Evolutionary conservation across 352 stramenopile genomes (phyloP).

Genomic region (Pythium rhizo-oryzae): DNA sequence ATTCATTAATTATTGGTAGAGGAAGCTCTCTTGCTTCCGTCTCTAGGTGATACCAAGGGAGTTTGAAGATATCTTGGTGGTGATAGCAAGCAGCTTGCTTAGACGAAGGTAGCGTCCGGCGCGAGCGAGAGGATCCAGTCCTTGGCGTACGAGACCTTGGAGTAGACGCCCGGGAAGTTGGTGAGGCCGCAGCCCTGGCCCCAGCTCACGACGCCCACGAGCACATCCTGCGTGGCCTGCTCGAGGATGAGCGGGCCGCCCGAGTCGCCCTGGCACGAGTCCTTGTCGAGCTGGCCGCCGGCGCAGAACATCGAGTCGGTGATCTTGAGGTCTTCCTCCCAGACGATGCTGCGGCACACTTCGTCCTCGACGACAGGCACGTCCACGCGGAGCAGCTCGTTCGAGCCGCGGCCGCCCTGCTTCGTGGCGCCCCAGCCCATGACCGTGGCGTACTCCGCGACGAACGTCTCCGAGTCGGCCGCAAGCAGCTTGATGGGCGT

Average conservation of each 20-base stretch:
- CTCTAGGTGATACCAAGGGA: background rate
- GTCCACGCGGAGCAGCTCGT: slow-evolving; percentile 43
- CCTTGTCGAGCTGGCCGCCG: too few species aligned
- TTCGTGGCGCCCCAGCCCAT: slow-evolving; percentile 30
- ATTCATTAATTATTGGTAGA: background rate
- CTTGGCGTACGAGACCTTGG: too few species aligned
- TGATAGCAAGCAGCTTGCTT: too few species aligned
- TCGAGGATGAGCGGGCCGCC: slow-evolving; percentile 49
- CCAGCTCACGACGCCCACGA: slow-evolving; percentile 61
- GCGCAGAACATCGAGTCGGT: too few species aligned
- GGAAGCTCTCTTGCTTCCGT: background rate
- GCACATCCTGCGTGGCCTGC: slow-evolving; percentile 32
- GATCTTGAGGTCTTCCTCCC: slow-evolving; percentile 20
- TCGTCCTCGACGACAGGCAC: slow-evolving; percentile 41
- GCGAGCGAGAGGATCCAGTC: too few species aligned
- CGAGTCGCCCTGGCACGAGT: slow-evolving; percentile 37
- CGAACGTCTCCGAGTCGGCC: slow-evolving; percentile 3
- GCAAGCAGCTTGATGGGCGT: background rate
- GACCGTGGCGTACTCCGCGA: slow-evolving; percentile 26
- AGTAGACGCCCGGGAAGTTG: slow-evolving; percentile 21
- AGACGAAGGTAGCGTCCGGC: too few species aligned
- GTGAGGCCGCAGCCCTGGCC: slow-evolving; percentile 46
- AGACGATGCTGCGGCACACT: too few species aligned
- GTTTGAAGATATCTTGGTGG: too few species aligned
- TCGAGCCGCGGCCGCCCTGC: slow-evolving; percentile 25